Evolutionary conservation across 495 filamentous ascomycete species (phyloP).

Genomic region (Penicillium coffeae): DNA sequence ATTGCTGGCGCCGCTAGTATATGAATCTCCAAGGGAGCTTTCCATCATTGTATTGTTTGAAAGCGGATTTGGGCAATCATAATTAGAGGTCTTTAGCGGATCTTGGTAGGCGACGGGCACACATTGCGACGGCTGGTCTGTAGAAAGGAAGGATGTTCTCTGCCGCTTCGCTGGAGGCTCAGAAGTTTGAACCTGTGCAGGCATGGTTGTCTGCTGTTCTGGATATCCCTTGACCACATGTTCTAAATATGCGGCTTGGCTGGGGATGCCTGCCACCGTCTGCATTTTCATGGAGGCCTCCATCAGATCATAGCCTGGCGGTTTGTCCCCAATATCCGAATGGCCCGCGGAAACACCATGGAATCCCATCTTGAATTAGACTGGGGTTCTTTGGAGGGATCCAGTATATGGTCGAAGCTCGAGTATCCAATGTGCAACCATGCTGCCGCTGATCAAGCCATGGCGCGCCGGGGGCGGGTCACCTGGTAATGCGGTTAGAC

Average conservation of each 20-base stretch:
- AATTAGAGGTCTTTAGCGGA: neutral
- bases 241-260: conserved; percentile 14
- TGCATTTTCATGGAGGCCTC: conserved; percentile 11
- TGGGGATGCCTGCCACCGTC: conserved; percentile 1
- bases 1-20: conserved; percentile 18
- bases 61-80: neutral
- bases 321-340: neutral
- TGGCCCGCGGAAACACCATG: neutral
- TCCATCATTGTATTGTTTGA: conserved; percentile 4
- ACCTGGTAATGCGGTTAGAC: neutral
- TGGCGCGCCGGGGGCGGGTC: too few relatives aligned
- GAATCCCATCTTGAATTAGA: neutral
- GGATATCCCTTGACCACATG: conserved; percentile 4
- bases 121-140: conserved; percentile 1
- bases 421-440: neutral
- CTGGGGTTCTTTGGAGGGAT: neutral
- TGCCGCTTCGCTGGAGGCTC: conserved; percentile 19
- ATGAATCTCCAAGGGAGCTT: conserved; percentile 8
- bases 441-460: neutral
- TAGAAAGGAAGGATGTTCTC: conserved; percentile 10
- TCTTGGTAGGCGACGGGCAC: too few relatives aligned
- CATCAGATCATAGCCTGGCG: conserved; percentile 11
- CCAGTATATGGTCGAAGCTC: neutral
- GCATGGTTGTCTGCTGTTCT: neutral
- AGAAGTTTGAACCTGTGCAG: conserved; percentile 2